Conservation (phyloP, 1,139 yeast species). For the Candida buenavistaensis region DNA sequence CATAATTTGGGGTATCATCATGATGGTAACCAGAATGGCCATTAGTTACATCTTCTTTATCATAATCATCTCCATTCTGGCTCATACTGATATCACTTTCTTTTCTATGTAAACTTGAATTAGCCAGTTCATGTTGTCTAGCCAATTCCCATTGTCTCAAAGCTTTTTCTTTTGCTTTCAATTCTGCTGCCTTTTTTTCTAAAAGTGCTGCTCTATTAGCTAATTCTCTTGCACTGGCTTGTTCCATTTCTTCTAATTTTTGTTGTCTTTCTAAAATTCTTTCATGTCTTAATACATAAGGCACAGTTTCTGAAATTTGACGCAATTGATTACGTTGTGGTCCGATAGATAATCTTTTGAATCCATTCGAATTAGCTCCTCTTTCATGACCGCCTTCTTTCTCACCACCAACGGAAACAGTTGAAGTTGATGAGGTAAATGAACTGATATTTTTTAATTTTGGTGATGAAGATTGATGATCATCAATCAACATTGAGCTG, state of each 20-base stretch:
- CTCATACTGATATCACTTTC: conserved; percentile 3
- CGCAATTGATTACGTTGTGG: conserved; percentile 70
- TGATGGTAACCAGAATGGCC: conserved; percentile 5
- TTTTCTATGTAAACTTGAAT: conserved; percentile 4
- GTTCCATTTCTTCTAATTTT: conserved; percentile 74
- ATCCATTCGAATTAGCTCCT: conserved; percentile 38
- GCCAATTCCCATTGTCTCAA: conserved; percentile 38
- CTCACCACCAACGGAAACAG: conserved; percentile 23
- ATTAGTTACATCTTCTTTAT: conserved; percentile 4
- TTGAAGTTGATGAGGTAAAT: conserved; percentile 33
- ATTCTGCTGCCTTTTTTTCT: conserved; percentile 72
- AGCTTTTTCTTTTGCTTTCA: conserved; percentile 63
- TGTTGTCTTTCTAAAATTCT: conserved; percentile 72
- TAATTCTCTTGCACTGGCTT: conserved; percentile 72
- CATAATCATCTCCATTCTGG: conserved; percentile 2
- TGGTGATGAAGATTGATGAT: conserved; percentile 30
- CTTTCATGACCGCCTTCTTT: conserved; percentile 9
- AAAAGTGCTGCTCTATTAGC: conserved; percentile 72
- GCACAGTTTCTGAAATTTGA: conserved; percentile 78
- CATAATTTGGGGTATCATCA: conserved; percentile 6
- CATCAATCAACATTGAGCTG: conserved; percentile 40
- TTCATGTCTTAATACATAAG: conserved; percentile 76
- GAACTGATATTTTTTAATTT: conserved; percentile 29
- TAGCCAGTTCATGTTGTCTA: conserved; percentile 8
- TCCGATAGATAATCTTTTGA: conserved; percentile 56